Conservation (phyloP, 805 yeast genomes). For the Ogataea saltuana region DNA sequence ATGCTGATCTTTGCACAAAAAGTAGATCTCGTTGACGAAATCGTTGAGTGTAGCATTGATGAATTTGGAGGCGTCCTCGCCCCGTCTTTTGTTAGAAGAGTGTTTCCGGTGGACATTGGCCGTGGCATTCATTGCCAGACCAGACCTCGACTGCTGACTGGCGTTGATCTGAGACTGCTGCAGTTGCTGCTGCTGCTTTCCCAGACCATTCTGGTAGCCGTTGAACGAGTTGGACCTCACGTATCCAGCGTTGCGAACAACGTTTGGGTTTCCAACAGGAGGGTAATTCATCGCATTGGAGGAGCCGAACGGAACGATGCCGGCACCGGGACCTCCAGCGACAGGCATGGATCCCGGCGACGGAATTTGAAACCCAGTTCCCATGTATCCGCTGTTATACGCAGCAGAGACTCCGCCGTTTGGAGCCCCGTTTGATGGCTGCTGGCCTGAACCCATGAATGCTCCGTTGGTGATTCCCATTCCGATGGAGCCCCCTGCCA, state of each 20-base stretch:
- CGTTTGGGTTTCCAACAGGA: constrained; percentile 5
- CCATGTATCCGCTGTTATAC: constrained; percentile 3
- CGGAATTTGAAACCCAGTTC: constrained; percentile 9
- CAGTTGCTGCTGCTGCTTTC: constrained; percentile 9
- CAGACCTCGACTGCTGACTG: constrained; percentile 15
- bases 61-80: constrained; percentile 72
- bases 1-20: constrained; percentile 92
- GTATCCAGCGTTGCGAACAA: constrained; percentile 7
- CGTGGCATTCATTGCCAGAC: constrained; percentile 30
- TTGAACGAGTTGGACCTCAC: constrained; percentile 17
- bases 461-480: constrained; percentile 26
- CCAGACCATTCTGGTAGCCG: constrained; percentile 7
- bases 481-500: constrained; percentile 32
- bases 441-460: not conserved
- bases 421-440: not conserved
- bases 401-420: too few species aligned
- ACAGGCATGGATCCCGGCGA: constrained; percentile 4
- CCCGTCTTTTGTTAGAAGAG: constrained; percentile 38
- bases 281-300: constrained; percentile 1
- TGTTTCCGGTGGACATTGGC: constrained; percentile 39
- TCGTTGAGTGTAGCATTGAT: constrained; percentile 67
- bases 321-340: not conserved
- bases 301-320: constrained; percentile 4
- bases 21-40: constrained; percentile 69
- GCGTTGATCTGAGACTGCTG: constrained; percentile 9